Evolutionary conservation across 257 asterid genomes (phyloP), one percentile per base, ranked within the genome.

Genomic region (Anisodus acutangulus): DNA sequence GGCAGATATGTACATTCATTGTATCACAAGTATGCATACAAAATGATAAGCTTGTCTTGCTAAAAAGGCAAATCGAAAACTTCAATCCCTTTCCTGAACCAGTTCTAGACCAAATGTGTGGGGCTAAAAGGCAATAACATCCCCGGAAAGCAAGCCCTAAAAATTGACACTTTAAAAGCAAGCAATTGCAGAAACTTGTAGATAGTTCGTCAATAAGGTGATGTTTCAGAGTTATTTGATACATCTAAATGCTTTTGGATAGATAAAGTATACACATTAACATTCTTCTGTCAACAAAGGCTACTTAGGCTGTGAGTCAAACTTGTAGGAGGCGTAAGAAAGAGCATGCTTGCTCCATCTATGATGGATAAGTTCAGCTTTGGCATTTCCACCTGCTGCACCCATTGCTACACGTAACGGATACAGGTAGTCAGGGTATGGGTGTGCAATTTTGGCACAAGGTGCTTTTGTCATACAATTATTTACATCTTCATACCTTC

Each of bases 401-500:
- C 98, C 93, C 83, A 92, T 83, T 57, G 95, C 98, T 15, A 91
- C 95, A 78, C 88, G 94, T 76, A 94, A 82, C 1, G 97, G 97
- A 60, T 91, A 93, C 26, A 94, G 89, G 89, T 93, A 97, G 6
- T 94, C 96, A 0, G 97, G 92, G 88, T 91, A 63, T 41, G 97
- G 97, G 80, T 94, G 98, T 70, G 94, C 95, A 10, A 79, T 88
- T 86, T 89, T 93, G 2, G 95, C 95, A 74, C 90, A 86, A 16
- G 98, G 98, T 49, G 98, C 97, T 88, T 89, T 89, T 84, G 85
- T 91, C 82, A 78, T 86, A 9, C 87, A 93, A 67, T 87, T 82
- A 87, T 91, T 94, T 3, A 94, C 89, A 80, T 92, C 98, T 87
- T 91, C 95, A 31, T 90, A 92, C 95, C 94, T 93, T 91, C 95